Conservation (phyloP, 352 stramenopile species). For the Phytopythium cucurbitacearum region DNA sequence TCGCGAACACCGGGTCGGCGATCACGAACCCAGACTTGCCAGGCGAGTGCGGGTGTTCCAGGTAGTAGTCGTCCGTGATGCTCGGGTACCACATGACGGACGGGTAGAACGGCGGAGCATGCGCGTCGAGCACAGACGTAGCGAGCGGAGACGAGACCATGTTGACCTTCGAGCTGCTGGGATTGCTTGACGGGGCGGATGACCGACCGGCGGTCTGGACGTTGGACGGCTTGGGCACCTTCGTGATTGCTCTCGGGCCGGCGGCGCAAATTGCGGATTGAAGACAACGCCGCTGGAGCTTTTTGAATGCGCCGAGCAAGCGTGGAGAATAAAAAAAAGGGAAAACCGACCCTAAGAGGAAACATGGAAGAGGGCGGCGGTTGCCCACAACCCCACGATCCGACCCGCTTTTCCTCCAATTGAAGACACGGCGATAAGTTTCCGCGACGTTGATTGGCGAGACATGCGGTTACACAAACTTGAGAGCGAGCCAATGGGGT, state of each 20-base stretch:
- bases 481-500: background rate
- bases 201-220: constrained; percentile 3
- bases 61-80: constrained; percentile 67
- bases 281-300: background rate
- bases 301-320: background rate
- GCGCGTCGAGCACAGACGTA: constrained; percentile 41
- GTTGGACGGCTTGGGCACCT: constrained; percentile 14
- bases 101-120: constrained; percentile 56
- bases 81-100: constrained; percentile 48
- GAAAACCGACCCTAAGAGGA: too few species aligned
- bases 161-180: background rate
- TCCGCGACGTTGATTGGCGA: constrained; percentile 1
- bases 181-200: background rate
- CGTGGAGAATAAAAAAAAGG: too few species aligned
- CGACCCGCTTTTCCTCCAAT: too few species aligned
- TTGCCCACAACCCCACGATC: too few species aligned
- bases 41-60: constrained; percentile 50
- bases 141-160: constrained; percentile 40
- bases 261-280: constrained; percentile 6
- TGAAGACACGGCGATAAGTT: background rate
- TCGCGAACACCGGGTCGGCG: constrained; percentile 40
- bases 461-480: background rate
- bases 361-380: too few species aligned
- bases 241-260: constrained; percentile 15
- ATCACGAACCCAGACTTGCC: constrained; percentile 64